Conservation (phyloP, 306 rosid genomes). For the Vigna unguiculata region DNA sequence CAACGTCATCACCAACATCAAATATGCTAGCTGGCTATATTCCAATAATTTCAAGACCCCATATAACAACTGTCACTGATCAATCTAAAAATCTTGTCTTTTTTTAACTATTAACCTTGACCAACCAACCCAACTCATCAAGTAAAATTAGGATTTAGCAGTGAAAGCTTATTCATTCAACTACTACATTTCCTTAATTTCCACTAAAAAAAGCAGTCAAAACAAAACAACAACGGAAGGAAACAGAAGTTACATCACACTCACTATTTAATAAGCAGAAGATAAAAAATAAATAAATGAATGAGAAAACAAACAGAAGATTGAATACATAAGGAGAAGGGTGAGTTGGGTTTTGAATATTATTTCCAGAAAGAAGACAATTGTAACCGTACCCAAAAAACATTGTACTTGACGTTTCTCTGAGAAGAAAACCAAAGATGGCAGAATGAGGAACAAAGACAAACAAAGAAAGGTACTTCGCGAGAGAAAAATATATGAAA, state of each 20-base stretch:
- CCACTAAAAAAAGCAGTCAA: background rate
- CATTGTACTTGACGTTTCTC: background rate
- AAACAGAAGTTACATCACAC: constrained; percentile 19
- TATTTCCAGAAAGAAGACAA: constrained; percentile 4
- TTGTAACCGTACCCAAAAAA: background rate
- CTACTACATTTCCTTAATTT: constrained; percentile 32
- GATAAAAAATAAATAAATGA: background rate
- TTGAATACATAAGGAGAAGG: background rate
- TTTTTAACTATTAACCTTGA: constrained; percentile 23
- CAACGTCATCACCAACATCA: constrained; percentile 30
- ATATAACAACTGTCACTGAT: constrained; percentile 39
- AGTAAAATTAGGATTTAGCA: background rate
- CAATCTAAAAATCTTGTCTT: constrained; percentile 29
- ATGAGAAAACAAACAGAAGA: background rate
- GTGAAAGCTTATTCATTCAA: background rate
- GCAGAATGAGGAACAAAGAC: background rate
- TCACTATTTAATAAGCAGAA: background rate
- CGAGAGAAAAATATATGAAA: constrained; percentile 15
- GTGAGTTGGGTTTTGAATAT: background rate
- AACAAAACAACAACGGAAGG: background rate
- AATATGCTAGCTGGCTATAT: constrained; percentile 50
- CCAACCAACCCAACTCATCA: constrained; percentile 36
- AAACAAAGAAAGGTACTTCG: background rate
- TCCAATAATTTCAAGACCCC: constrained; percentile 41
- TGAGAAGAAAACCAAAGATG: background rate